Conservation (phyloP, 1,139 yeast species). For the Zygosaccharomyces sapae region DNA sequence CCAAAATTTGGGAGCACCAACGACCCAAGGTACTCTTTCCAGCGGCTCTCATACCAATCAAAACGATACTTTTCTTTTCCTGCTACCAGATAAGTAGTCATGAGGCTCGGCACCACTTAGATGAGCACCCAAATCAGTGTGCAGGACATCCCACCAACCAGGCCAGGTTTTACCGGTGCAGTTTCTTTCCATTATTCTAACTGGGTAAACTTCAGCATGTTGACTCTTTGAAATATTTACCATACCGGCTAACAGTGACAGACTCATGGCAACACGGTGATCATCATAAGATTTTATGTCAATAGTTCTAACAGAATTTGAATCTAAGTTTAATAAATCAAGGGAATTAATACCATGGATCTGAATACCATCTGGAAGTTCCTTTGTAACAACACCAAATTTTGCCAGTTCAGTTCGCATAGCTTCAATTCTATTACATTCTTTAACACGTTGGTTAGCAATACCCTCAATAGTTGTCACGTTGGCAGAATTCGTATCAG, state of each 20-base stretch:
- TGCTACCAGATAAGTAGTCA: constrained; percentile 15
- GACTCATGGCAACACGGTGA: constrained; percentile 98
- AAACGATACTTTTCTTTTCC: constrained; percentile 52
- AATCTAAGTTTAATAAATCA: constrained; percentile 47
- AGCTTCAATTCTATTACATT: constrained; percentile 92
- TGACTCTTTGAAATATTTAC: constrained; percentile 28
- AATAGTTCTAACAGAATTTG: constrained; percentile 40
- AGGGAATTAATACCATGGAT: constrained; percentile 61
- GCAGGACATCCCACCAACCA: constrained; percentile 97
- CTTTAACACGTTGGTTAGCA: constrained; percentile 97
- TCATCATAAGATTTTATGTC: constrained; percentile 86
- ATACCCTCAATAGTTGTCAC: constrained; percentile 87
- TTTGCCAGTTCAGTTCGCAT: constrained; percentile 85
- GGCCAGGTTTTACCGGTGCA: constrained; percentile 99
- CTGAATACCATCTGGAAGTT: constrained; percentile 88
- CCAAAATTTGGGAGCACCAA: constrained; percentile 71
- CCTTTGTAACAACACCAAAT: constrained; percentile 82
- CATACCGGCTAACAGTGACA: constrained; percentile 71
- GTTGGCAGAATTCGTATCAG: constrained; percentile 33
- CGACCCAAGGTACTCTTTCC: constrained; percentile 86
- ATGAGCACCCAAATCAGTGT: constrained; percentile 57
- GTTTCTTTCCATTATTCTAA: constrained; percentile 75
- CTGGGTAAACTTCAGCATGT: constrained; percentile 51
- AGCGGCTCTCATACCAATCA: constrained; percentile 98
- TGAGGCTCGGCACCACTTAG: constrained; percentile 65